Evolutionary conservation across 192 early-diverging fungal species (phyloP), one percentile per base, ranked within the genome.

Genomic region (Thamnidium elegans): DNA sequence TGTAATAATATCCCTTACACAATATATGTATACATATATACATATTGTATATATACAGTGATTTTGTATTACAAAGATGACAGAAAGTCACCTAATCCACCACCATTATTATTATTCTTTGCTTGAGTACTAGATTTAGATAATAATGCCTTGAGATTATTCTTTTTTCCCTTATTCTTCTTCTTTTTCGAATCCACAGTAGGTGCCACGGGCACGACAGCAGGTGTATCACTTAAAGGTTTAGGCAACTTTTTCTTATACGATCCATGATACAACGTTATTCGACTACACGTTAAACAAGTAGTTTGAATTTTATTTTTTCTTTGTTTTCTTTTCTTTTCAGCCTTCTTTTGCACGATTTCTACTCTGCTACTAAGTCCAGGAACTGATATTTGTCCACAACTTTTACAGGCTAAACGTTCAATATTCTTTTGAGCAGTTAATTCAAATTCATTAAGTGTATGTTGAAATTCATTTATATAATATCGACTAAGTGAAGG

Each of bases 101-200:
- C 46, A 42, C 56, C 56, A 20, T 4, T 26, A 11, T 43, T 32
- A 32, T 39, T 19, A 9, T 14, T 15, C 32, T 17, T n/a, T 14
- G 34, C 8, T 3, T 58, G 30, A 32, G 23, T 3, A 32, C 31
- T 55, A 1, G 26, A 32, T 43, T 58, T 58, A 4, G 34, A n/a
- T 7, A 58, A 17, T 19, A 58, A 42, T 20, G 56, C 56, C 39
- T 58, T 26, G 3, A 58, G 36, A 4, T 31, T 42, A 58, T 43
- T 58, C 36, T 58, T 58, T 20, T 43, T 58, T 26, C 51, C 51
- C n/a, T 58, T 58, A 5, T 58, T 58, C 21, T 58, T 58, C 34
- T 58, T 58, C 56, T 58, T 58, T 44, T 58, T 58, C 3, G 55
- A 7, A n/a, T 8, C 9, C 5, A 39, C 5, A 39, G 4, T 10